phyloP scores from a whole-genome alignment of 2,329 filamentous ascomycete species.

The Colletotrichum sp. region DNA sequence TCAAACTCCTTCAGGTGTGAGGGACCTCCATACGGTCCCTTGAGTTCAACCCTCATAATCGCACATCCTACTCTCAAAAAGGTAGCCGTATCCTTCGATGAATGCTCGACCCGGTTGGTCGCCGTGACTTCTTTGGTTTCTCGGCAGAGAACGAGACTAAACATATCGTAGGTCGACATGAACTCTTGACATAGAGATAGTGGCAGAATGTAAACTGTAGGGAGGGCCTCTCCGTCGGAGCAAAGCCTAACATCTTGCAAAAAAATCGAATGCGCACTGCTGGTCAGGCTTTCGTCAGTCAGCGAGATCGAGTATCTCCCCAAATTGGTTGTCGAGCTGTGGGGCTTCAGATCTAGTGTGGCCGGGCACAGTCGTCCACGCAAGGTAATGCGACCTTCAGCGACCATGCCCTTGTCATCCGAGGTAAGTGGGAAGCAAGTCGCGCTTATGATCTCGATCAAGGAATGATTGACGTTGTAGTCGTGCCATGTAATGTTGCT shows the following conservation, averaged over 20 bases:
- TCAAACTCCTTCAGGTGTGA: too few relatives aligned
- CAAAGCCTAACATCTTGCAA: accelerated
- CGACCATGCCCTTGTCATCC: not conserved
- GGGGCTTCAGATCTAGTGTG: accelerated
- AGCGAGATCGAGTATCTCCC: accelerated
- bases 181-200: not conserved
- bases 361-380: not conserved
- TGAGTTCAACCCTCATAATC: too few relatives aligned
- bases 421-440: not conserved
- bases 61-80: not conserved
- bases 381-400: not conserved
- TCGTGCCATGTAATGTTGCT: too few relatives aligned
- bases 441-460: not conserved
- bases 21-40: too few relatives aligned
- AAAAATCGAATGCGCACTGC: accelerated
- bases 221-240: not conserved
- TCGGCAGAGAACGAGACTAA: not conserved
- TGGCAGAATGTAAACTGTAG: not conserved
- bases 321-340: accelerated
- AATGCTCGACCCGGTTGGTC: not conserved
- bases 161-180: too few relatives aligned
- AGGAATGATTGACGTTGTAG: too few relatives aligned
- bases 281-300: not conserved
- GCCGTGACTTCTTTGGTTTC: not conserved
- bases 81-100: not conserved